These are phyloP conservation scores for Rhodosporidiobolus sp. DNA, from an alignment of 768 basidiomycete species.

Conservation along the genomic window DNA sequence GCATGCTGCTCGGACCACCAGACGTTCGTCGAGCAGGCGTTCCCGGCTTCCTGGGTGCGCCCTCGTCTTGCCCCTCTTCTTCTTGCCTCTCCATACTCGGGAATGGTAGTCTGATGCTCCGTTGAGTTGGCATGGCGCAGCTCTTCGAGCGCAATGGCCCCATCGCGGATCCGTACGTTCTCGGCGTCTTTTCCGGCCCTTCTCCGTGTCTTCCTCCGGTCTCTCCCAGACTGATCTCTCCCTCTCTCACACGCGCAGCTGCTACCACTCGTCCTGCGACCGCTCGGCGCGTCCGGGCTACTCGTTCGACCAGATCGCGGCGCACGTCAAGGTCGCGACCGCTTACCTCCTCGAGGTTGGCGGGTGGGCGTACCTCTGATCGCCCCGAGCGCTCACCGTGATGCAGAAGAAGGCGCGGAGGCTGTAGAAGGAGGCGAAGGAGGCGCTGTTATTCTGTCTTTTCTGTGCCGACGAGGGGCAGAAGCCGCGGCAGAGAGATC, in stretches of 20 bases:
- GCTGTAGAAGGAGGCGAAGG: no score
- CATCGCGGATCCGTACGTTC: conserved; percentile 36
- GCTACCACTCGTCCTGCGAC: conserved; percentile 46
- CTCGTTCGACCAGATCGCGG: conserved; percentile 42
- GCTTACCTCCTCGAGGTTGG: conserved; percentile 38
- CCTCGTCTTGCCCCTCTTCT: neutral
- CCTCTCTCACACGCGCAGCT: neutral
- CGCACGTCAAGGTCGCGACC: conserved; percentile 44
- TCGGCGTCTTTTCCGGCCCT: neutral
- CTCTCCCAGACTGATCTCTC: neutral
- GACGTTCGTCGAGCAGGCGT: conserved; percentile 28
- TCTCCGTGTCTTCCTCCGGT: no score
- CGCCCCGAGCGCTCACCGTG: no score
- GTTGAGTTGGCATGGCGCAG: neutral
- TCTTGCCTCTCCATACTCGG: neutral
- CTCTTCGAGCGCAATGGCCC: conserved; percentile 45
- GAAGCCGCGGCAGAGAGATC: no score
- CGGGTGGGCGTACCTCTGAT: neutral
- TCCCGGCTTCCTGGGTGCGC: conserved; percentile 37
- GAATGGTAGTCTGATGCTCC: no score
- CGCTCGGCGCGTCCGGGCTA: conserved; percentile 23
- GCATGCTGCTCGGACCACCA: conserved; percentile 47
- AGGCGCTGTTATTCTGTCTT: no score
- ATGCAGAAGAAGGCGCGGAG: no score
- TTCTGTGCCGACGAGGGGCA: no score